Percentiles rank a stretch among this genome's conserved stretches.
Conservation (phyloP, 345 rosid genomes). For the Eucalyptus cloeziana region DNA sequence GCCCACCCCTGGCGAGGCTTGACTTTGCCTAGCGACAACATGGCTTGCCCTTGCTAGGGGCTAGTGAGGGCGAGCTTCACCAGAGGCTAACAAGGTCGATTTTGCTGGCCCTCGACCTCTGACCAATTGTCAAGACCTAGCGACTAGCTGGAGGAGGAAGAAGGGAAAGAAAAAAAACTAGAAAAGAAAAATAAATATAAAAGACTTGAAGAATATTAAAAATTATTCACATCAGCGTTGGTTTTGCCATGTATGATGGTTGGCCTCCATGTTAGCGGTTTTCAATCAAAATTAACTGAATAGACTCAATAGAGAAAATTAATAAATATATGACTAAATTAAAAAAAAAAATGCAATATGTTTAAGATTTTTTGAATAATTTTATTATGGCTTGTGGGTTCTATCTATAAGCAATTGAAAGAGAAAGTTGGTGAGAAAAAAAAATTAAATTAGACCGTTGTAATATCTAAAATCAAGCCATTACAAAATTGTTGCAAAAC, state of each 20-base stretch:
- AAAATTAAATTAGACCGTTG: no score
- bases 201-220: no score
- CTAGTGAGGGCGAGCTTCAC: no score
- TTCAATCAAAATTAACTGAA: background rate
- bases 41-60: no score
- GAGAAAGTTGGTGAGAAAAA: no score
- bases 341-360: background rate
- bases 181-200: no score
- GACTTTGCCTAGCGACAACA: accelerated
- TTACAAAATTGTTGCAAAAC: background rate
- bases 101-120: no score
- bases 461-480: no score
- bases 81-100: accelerated
- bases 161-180: background rate
- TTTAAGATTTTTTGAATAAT: no score
- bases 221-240: accelerated
- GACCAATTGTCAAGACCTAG: accelerated
- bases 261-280: background rate
- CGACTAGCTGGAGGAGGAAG: background rate
- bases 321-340: background rate
- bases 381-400: no score
- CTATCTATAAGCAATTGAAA: no score
- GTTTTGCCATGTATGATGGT: background rate
- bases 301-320: background rate
- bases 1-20: no score